These are phyloP conservation scores for Saccharomycopsis malanga DNA, from an alignment of 805 yeast genomes.

Conservation along the genomic window DNA sequence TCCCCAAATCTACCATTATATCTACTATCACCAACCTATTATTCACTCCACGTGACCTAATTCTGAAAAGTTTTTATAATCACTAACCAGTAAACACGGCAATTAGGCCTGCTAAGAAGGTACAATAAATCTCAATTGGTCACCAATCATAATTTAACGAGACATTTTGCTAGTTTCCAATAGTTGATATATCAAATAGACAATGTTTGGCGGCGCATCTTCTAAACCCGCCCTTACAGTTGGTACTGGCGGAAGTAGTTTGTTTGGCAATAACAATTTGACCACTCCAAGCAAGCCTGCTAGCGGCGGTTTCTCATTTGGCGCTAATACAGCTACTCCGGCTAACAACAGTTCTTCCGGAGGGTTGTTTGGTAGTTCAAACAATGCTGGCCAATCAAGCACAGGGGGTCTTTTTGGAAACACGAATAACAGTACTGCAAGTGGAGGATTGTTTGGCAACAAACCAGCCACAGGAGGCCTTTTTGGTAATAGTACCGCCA, in stretches of 20 bases:
- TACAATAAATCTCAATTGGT: too few species aligned
- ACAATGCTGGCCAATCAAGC: conserved; percentile 23
- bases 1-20: too few species aligned
- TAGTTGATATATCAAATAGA: too few species aligned
- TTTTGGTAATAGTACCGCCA: conserved; percentile 26
- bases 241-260: conserved; percentile 23
- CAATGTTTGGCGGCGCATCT: neutral
- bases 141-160: too few species aligned
- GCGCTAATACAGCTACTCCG: conserved; percentile 18
- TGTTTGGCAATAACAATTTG: conserved; percentile 26
- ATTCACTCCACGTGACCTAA: too few species aligned
- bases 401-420: conserved; percentile 26
- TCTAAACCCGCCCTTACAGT: neutral
- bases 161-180: too few species aligned
- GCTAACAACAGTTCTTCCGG: conserved; percentile 23
- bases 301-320: conserved; percentile 33
- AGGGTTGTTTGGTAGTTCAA: conserved; percentile 19
- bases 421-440: conserved; percentile 23
- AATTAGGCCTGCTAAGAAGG: too few species aligned
- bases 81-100: too few species aligned
- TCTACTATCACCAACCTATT: too few species aligned
- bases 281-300: conserved; percentile 34
- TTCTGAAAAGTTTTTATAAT: too few species aligned
- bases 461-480: conserved; percentile 21
- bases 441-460: conserved; percentile 35